phyloP scores from a whole-genome alignment of 495 filamentous ascomycete genomes.

The Saxophila tyrrhenica region DNA sequence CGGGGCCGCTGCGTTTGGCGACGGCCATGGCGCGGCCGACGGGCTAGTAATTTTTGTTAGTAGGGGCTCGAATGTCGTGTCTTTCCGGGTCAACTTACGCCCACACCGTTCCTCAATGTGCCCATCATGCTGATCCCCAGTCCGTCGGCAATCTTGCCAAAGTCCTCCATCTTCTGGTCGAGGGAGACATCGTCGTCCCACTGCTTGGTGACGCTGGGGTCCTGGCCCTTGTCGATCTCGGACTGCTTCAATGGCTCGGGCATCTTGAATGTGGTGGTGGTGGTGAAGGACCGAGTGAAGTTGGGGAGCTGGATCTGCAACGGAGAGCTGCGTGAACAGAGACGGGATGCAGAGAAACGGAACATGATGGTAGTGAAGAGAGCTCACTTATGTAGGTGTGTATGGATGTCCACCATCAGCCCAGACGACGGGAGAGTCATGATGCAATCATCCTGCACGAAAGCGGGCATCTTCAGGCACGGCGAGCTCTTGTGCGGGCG shows the following conservation, averaged over 20 bases:
- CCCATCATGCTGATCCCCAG: conserved; percentile 27
- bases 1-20: conserved; percentile 34
- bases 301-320: not conserved
- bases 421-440: not conserved
- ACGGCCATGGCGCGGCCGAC: conserved; percentile 35
- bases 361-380: not conserved
- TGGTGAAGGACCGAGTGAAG: conserved; percentile 3
- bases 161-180: conserved; percentile 25
- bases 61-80: too few species aligned
- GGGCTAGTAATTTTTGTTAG: conserved; percentile 17
- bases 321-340: not conserved
- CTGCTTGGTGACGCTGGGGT: conserved; percentile 29
- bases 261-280: conserved; percentile 19
- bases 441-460: not conserved
- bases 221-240: conserved; percentile 23
- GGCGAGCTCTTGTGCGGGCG: too few species aligned
- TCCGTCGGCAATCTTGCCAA: conserved; percentile 27
- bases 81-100: too few species aligned
- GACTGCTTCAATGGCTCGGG: conserved; percentile 23
- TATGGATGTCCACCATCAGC: not conserved
- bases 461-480: not conserved
- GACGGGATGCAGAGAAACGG: not conserved
- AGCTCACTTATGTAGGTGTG: not conserved
- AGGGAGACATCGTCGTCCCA: conserved; percentile 25
- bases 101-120: conserved; percentile 25